Percentiles rank a stretch among this genome's conserved stretches.
Evolutionary conservation across 2,329 filamentous ascomycete genomes (phyloP).

Genomic region (Fusarium succisae): DNA sequence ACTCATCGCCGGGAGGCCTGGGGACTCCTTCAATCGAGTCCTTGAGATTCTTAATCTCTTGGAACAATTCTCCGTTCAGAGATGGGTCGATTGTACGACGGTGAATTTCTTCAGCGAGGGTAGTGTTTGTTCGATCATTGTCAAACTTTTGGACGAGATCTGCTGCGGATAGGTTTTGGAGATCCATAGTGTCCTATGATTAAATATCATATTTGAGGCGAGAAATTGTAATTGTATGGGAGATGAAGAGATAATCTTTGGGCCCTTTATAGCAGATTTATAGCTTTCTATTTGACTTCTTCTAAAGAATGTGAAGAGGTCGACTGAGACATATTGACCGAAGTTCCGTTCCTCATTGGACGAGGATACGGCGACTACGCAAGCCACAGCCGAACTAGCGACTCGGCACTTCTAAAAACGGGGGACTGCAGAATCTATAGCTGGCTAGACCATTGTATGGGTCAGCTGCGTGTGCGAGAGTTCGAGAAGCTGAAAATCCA

Average conservation of each 20-base stretch:
- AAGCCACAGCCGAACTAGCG: neutral
- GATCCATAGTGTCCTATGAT: neutral
- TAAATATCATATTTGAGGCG: accelerated
- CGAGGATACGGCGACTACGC: neutral
- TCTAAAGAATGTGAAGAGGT: neutral
- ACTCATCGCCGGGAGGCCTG: neutral
- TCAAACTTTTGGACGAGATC: neutral
- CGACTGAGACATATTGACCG: neutral
- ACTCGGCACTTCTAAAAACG: neutral
- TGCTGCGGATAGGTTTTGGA: neutral
- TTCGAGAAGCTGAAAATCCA: neutral
- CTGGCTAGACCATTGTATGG: neutral
- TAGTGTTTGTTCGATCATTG: neutral
- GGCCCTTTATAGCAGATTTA: neutral
- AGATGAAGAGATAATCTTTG: neutral
- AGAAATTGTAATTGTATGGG: neutral
- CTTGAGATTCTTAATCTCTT: neutral
- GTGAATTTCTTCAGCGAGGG: neutral
- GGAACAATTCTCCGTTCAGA: neutral
- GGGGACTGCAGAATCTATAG: neutral
- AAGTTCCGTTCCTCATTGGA: neutral
- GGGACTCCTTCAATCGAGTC: neutral
- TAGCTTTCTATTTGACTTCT: accelerated
- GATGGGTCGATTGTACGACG: neutral
- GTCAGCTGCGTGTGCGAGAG: neutral